Conservation (phyloP, 2,329 filamentous ascomycete genomes). For the Colletotrichum tropicale region DNA sequence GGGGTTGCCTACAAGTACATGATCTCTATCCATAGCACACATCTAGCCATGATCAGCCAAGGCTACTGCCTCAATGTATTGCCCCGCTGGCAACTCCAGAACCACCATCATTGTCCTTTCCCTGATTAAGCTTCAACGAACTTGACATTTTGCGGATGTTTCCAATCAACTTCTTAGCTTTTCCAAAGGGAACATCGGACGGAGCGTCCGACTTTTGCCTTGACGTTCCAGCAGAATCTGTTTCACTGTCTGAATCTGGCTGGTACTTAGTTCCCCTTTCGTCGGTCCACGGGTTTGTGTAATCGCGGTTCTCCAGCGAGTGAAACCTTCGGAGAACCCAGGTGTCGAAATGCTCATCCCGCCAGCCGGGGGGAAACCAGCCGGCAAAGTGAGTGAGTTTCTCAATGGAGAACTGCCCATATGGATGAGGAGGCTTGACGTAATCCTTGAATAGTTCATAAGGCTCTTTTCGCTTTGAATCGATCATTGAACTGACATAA, state of each 20-base stretch:
- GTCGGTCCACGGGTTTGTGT: not conserved
- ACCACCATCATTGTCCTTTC: not conserved
- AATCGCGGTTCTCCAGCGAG: not conserved
- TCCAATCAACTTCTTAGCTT: not conserved
- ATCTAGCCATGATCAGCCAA: too few relatives aligned
- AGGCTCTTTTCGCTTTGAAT: not conserved
- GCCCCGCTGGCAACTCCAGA: not conserved
- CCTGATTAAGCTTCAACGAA: not conserved
- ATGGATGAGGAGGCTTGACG: accelerated
- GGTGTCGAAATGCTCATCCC: accelerated
- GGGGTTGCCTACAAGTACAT: too few relatives aligned
- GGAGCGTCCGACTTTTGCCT: not conserved
- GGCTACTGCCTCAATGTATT: not conserved
- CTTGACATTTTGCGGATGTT: not conserved
- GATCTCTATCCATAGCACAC: too few relatives aligned
- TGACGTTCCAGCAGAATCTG: not conserved
- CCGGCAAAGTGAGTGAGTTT: not conserved
- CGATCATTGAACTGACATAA: not conserved
- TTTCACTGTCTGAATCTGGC: not conserved
- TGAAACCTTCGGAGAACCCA: not conserved
- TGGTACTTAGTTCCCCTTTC: accelerated
- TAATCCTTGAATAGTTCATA: not conserved
- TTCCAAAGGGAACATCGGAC: not conserved
- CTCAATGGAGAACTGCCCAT: not conserved
- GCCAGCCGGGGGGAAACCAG: not conserved